Evolutionary conservation across 1,284 basidiomycete genomes (phyloP), one percentile per base, ranked within the genome.

Genomic region (Phellopilus nigrolimitatus): DNA sequence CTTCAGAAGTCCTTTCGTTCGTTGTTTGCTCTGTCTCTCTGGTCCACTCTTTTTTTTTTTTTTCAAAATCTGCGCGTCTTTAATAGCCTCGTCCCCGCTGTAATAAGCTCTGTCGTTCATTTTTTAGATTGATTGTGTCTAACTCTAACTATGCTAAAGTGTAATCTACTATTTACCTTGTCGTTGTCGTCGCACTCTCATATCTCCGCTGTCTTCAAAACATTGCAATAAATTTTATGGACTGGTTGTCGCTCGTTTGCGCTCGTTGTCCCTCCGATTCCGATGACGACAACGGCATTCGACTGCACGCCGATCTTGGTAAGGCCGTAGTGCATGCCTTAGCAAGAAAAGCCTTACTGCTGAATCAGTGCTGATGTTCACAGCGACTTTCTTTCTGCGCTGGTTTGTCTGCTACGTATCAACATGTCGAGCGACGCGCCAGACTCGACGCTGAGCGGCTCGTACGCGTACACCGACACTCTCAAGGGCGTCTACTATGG

Each of bases 401-500:
- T n/a, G 34, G 15, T 4, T n/a, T n/a, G 4, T 13, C 34, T 36
- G 10, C 15, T 5, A 7, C 34, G 7, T 30, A 12, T 7, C 6
- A 36, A n/a, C 34, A 36, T 36, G 34, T 36, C 34, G n/a, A 9
- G 4, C 34, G n/a, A 36, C n/a, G 15, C 34, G 13, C 15, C n/a
- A 34, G 40, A 48, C 45, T 36, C 51, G 19, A 40, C 33, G 5
- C 28, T 54, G 21, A 22, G 71, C 39, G 85, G 85, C 21, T 78
- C 68, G 22, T 88, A 87, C 59, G 68, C 71, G 12, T 86, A 76
- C 71, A 78, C 78, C 0, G 76, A 84, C 58, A 76, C 79, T 1
- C 70, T 88, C 51, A 80, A 82, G 56, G 75, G 74, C 19, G 67
- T 88, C 4, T 74, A 79, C 61, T 88, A 86, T 61, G 86, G 86